Percentiles rank a stretch among this genome's conserved stretches.
These are phyloP conservation scores for Turnera subulata DNA, from an alignment of 345 rosid genomes.

Conservation along the genomic window DNA sequence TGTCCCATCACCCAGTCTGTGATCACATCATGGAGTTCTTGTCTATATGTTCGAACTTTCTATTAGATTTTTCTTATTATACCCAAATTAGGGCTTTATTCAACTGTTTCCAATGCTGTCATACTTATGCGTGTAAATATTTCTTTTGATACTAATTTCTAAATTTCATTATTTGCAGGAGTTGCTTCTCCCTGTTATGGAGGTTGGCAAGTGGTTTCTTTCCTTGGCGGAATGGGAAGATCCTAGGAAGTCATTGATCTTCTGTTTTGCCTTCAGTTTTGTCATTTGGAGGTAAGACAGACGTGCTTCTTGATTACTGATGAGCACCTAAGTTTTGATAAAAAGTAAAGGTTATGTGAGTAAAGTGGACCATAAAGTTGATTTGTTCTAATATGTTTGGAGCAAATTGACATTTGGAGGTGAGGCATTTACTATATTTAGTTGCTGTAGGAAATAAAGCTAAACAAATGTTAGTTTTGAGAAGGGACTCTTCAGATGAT, in stretches of 20 bases:
- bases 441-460: too few relatives aligned
- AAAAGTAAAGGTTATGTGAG: neutral
- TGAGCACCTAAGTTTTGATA: neutral
- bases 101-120: too few relatives aligned
- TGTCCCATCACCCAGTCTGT: too few relatives aligned
- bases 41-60: neutral
- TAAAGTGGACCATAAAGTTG: neutral
- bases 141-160: too few relatives aligned
- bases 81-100: too few relatives aligned
- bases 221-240: slow-evolving; percentile 73
- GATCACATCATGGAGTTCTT: neutral
- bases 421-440: too few relatives aligned
- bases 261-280: slow-evolving; percentile 57
- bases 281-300: slow-evolving; percentile 60
- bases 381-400: neutral
- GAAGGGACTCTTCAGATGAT: too few relatives aligned
- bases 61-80: too few relatives aligned
- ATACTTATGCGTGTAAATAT: too few relatives aligned
- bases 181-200: slow-evolving; percentile 64
- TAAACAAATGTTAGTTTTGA: too few relatives aligned
- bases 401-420: neutral
- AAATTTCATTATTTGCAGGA: slow-evolving; percentile 54
- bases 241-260: slow-evolving; percentile 56
- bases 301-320: neutral
- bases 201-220: slow-evolving; percentile 54